Base-by-base conservation (phyloP, 2,329 filamentous ascomycete genomes). In the Penicillium sp. region DNA sequence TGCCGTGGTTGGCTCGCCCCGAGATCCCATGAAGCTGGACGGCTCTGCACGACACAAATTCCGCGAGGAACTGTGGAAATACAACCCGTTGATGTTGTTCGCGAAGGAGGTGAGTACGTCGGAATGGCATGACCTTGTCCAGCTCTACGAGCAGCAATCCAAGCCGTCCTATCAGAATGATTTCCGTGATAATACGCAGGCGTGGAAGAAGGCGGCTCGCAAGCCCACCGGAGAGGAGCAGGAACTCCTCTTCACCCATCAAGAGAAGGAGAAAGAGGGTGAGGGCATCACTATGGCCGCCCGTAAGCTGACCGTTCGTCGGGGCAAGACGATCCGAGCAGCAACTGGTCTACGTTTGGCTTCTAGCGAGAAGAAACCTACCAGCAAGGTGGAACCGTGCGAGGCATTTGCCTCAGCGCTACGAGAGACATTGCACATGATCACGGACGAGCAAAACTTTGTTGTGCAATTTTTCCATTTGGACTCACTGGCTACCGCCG, bases 381-480 rank as follows among this genome's bases (percentile, higher is more conserved):
- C 89, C 65, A 87, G 86, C 55, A 86, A 87, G 67, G 84, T 89
- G 58, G 83, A 90, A 65, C 87, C 91, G 0, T 94, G 88, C 66
- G 92, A 96, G 75, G 87, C 91, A 2, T 96, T 98, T 75, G 83
- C 86, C 0, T 88, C 87, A 39, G 87, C 91, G 13, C 78, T 97
- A 61, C 89, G 95, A 58, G 92, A 97, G 69, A 85, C 95, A 63
- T 79, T 93, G 46, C 91, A 89, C 6, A 83, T 96, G 56, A 87
- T 97, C 59, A 88, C 92, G 66, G 93, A 94, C 74, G 95, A 99
- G 77, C 94, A 99, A 74, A 98, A 97, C 72, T 99, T 98, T 72
- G 82, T 97, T 50, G 88, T 96, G n/a, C 92, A 96, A 67, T 95
- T 97, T 75, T 98, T 98, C 83, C 94, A 98, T 68, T 87, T 95